Evolutionary conservation across 768 basidiomycete genomes (phyloP).

Genomic region (Lactarius sanguifluus): DNA sequence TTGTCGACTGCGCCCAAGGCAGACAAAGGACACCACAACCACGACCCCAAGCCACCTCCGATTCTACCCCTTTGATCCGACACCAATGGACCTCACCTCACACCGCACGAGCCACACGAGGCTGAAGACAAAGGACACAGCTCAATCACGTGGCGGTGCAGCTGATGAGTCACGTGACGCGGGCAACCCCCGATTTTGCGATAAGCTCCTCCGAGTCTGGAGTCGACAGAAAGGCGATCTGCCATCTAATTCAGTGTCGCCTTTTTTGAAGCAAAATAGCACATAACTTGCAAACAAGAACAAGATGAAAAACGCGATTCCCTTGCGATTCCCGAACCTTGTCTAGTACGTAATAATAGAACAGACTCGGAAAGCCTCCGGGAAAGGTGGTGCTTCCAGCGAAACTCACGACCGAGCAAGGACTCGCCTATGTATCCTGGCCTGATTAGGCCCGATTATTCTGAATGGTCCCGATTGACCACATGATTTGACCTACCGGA

Average conservation of each 20-base stretch:
- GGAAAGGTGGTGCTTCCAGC: too few species aligned
- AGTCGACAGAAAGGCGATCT: too few species aligned
- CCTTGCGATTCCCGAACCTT: too few species aligned
- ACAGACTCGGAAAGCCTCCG: too few species aligned
- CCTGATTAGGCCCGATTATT: too few species aligned
- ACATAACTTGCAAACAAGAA: neutral
- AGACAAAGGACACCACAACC: conserved; percentile 15
- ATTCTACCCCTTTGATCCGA: neutral
- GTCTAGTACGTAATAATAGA: too few species aligned
- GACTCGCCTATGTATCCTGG: neutral
- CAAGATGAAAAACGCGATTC: neutral
- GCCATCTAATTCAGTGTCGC: too few species aligned
- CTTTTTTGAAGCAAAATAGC: too few species aligned
- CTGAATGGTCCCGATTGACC: neutral
- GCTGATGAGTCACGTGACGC: neutral
- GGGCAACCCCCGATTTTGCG: too few species aligned
- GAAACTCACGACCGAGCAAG: neutral
- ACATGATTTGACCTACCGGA: neutral
- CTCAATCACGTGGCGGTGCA: neutral
- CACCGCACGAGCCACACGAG: neutral
- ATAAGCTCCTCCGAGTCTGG: too few species aligned
- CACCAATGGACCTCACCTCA: neutral
- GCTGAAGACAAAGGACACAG: neutral
- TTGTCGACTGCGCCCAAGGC: neutral
- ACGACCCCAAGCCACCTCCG: neutral